These are phyloP conservation scores for Singerocomus inundabilis DNA, from an alignment of 1,284 basidiomycete genomes.

Conservation along the genomic window DNA sequence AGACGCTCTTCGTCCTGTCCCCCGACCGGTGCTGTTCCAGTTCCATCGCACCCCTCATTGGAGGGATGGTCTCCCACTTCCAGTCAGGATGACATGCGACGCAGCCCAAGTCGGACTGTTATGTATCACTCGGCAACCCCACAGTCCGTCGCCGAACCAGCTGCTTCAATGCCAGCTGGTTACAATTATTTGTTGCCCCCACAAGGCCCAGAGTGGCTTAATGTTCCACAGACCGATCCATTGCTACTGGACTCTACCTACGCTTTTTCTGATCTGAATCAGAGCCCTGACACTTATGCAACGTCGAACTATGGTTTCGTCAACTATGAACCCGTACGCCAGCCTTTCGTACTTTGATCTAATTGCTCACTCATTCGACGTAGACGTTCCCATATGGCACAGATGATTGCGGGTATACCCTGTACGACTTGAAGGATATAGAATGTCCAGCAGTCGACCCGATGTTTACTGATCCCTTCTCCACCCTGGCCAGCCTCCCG, in stretches of 20 bases:
- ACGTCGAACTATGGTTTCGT: conserved; percentile 5
- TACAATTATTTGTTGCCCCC: background rate
- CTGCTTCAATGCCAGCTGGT: background rate
- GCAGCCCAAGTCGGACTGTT: conserved; percentile 35
- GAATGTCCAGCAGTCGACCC: conserved; percentile 15
- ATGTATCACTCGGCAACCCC: conserved; percentile 32
- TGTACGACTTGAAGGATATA: conserved; percentile 17
- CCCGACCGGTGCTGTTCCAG: conserved; percentile 34
- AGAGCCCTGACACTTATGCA: conserved; percentile 1
- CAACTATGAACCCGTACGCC: conserved; percentile 19
- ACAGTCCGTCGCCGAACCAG: conserved; percentile 2
- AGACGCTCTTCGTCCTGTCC: conserved; percentile 43
- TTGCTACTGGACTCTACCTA: conserved; percentile 3
- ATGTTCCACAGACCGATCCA: conserved; percentile 5
- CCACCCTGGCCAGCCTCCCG: background rate
- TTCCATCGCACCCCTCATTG: conserved; percentile 18
- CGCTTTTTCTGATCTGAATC: conserved; percentile 4
- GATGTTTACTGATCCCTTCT: conserved; percentile 26
- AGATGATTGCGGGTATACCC: conserved; percentile 7
- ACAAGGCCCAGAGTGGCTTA: conserved; percentile 14
- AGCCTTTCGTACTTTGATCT: background rate
- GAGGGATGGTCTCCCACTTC: conserved; percentile 20
- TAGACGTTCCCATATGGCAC: conserved; percentile 6
- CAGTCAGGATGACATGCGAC: conserved; percentile 39
- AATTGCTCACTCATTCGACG: conserved; percentile 1